Base-by-base conservation (phyloP, 805 yeast genomes). In the Sugiyamaella lignohabitans region DNA sequence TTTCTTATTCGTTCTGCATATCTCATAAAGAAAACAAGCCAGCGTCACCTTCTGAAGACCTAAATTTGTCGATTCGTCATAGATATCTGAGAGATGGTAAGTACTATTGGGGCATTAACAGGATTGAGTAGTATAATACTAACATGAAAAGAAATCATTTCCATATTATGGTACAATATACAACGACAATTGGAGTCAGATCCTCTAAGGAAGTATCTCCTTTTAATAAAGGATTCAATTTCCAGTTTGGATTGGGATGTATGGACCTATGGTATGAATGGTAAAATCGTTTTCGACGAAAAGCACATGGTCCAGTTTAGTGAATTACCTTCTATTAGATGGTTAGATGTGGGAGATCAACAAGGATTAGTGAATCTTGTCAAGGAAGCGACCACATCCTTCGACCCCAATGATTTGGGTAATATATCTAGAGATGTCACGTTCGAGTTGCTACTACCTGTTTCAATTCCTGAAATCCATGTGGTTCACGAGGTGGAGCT, bases 391-490 rank as follows among this genome's bases (percentile, higher is more conserved):
- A 8, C 11, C 14, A 8, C 32, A 27, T 27, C 32, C 14, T 27
- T 8, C 14, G 14, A 27, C 14, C 32, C 32, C 8, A 27, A 27
- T 27, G 11, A 27, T 27, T 27, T 14, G 14, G 8, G 32, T 27
- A 27, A 27, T 27, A 8, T 27, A 8, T 8, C 8, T 27, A 27
- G 32, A 27, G 39, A 34, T 3, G 40, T 44, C 27, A 36, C 52
- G 2, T 35, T 40, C 27, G 46, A 61, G 34, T 61, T 80, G 34
- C 51, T 55, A 24, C 79, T 85, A 42, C 68, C 73, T 2, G 91
- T 84, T 4, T 74, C 82, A 0, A 67, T 83, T 18, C 91, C 93
- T 0, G 62, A 69, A 2, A 72, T 80, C 5, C 75, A 79, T 51
- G 71, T 78, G 17, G 71, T 84, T 18, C 88, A 83, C 54, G 70